Percentiles rank a stretch among this genome's conserved stretches.
Conservation (phyloP, 208 protist species). For the Wallacemonas collosoma region DNA sequence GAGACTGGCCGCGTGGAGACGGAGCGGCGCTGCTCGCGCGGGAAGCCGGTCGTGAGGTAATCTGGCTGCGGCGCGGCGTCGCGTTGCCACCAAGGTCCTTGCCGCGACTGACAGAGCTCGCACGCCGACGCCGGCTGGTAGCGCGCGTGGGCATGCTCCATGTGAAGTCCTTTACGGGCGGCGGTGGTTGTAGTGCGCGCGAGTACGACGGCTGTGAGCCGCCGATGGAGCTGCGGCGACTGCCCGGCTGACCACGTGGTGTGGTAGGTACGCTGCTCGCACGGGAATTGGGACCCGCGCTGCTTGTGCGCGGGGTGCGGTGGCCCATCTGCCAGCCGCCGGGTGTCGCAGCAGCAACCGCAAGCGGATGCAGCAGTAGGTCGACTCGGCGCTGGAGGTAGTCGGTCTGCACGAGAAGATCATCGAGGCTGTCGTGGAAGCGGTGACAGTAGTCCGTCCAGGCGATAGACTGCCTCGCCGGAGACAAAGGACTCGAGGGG, state of each 20-base stretch:
- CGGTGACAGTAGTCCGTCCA: conserved; percentile 37
- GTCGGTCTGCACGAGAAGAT: conserved; percentile 23
- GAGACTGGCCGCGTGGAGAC: neutral
- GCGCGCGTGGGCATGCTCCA: conserved; percentile 14
- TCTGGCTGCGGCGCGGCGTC: neutral
- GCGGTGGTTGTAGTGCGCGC: conserved; percentile 8
- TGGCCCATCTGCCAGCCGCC: neutral
- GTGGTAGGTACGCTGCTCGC: neutral
- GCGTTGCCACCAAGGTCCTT: neutral
- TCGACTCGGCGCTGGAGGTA: conserved; percentile 25
- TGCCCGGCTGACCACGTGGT: neutral
- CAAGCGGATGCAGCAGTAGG: conserved; percentile 10
- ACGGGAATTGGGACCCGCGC: neutral
- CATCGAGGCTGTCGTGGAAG: conserved; percentile 22
- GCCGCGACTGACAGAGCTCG: neutral
- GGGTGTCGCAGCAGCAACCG: neutral
- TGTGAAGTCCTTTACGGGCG: conserved; percentile 15
- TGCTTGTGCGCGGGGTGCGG: neutral
- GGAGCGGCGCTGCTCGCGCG: neutral
- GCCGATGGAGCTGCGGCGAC: too few relatives aligned
- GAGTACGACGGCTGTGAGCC: neutral
- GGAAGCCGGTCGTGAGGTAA: neutral
- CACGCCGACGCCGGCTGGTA: conserved; percentile 3
- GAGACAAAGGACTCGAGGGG: neutral
- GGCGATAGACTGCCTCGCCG: conserved; percentile 4